phyloP scores from a whole-genome alignment of 495 filamentous ascomycete species.

The Diplogelasinospora grovesii region DNA sequence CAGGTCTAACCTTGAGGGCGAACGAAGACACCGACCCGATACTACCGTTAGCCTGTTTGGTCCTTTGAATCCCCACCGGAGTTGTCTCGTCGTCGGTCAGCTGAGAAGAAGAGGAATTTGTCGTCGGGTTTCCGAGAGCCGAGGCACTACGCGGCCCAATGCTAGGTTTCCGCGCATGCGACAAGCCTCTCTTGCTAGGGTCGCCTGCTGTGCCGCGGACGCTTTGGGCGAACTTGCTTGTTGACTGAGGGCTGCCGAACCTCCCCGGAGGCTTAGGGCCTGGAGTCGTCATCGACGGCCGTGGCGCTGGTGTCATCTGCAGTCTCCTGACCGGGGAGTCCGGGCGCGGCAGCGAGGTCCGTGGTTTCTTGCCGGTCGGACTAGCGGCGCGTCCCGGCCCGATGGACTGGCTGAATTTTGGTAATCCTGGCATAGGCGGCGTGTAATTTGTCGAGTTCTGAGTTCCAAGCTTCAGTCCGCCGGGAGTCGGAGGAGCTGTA shows the following conservation, averaged over 20 bases:
- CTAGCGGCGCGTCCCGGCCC: slow-evolving; percentile 70
- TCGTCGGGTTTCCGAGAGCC: slow-evolving; percentile 38
- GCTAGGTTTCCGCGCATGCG: slow-evolving; percentile 41
- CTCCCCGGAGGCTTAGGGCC: slow-evolving; percentile 38
- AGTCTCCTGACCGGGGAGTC: slow-evolving; percentile 70
- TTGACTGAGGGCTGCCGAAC: slow-evolving; percentile 61
- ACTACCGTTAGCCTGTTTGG: slow-evolving; percentile 43
- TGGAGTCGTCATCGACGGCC: slow-evolving; percentile 49
- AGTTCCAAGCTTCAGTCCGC: slow-evolving; percentile 43
- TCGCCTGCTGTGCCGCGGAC: slow-evolving; percentile 52
- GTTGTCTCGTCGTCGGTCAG: slow-evolving; percentile 52
- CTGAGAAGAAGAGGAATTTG: too few species aligned
- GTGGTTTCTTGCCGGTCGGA: slow-evolving; percentile 60
- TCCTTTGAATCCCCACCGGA: slow-evolving; percentile 46
- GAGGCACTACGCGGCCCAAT: slow-evolving; percentile 49
- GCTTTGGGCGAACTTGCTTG: slow-evolving; percentile 59
- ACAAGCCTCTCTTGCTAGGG: slow-evolving; percentile 44
- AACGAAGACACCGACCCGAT: slow-evolving; percentile 41
- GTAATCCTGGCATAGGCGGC: slow-evolving; percentile 56
- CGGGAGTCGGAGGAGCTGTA: slow-evolving; percentile 51
- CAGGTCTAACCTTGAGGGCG: slow-evolving; percentile 41
- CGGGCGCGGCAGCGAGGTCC: slow-evolving; percentile 75
- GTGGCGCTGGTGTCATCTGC: slow-evolving; percentile 50
- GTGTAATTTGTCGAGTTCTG: slow-evolving; percentile 50
- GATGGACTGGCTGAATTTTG: slow-evolving; percentile 78